A percentile compares a stretch with the other conserved stretches of the same genome.
Evolutionary conservation across 2,329 filamentous ascomycete species (phyloP).

Genomic region (Monosporascus sp.): DNA sequence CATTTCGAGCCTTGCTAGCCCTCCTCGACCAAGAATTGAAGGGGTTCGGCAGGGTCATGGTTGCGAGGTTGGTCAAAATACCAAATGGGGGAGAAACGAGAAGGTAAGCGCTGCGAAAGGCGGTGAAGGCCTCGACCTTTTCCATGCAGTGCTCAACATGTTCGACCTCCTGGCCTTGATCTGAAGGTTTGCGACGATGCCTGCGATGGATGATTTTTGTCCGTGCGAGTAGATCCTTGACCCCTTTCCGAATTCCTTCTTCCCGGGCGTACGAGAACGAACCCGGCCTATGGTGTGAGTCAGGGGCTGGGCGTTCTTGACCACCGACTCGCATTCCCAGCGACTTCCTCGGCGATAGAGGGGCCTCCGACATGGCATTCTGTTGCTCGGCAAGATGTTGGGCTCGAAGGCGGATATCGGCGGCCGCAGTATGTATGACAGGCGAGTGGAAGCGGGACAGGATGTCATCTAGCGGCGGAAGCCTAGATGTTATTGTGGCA

Average conservation of each 20-base stretch:
- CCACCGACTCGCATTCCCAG: constrained; percentile 46
- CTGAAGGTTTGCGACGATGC: constrained; percentile 13
- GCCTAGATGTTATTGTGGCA: constrained; percentile 69
- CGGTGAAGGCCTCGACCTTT: constrained; percentile 28
- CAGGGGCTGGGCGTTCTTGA: constrained; percentile 35
- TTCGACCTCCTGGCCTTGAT: constrained; percentile 6
- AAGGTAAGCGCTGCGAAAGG: constrained; percentile 49
- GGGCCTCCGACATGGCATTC: constrained; percentile 38
- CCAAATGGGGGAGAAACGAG: constrained; percentile 64
- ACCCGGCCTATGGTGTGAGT: constrained; percentile 32
- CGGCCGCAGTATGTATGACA: constrained; percentile 49
- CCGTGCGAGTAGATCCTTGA: constrained; percentile 42
- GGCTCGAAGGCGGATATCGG: constrained; percentile 67
- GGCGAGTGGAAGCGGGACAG: constrained; percentile 53
- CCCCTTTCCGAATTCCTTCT: constrained; percentile 41
- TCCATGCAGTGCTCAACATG: constrained; percentile 17
- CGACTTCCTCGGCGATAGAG: constrained; percentile 26
- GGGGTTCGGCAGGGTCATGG: constrained; percentile 46
- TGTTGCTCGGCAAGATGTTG: constrained; percentile 61
- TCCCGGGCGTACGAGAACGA: constrained; percentile 40
- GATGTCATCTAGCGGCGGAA: constrained; percentile 60
- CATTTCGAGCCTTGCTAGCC: constrained; percentile 6
- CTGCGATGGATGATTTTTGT: constrained; percentile 26
- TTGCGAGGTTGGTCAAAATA: constrained; percentile 54
- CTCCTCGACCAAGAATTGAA: constrained; percentile 16